Percentiles rank a stretch among this genome's conserved stretches.
Conservation (phyloP, 2,329 filamentous ascomycete genomes). For the Alternaria novae-zelandiae region DNA sequence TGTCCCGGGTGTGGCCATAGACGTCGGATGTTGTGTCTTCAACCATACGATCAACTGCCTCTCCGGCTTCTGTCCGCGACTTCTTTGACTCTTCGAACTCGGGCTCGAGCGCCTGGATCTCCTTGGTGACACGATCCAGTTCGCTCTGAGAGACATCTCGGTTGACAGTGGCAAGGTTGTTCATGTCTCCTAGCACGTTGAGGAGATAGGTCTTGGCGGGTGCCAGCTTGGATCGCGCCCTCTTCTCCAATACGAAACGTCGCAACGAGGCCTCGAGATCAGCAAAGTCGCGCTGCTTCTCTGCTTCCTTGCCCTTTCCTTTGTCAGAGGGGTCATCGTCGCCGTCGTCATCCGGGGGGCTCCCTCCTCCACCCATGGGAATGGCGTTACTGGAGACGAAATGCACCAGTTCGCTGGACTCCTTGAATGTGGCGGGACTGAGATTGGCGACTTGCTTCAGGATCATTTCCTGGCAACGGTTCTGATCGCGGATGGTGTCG, state of each 20-base stretch:
- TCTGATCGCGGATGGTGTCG: constrained; percentile 90
- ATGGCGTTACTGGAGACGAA: constrained; percentile 98
- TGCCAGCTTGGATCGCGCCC: constrained; percentile 91
- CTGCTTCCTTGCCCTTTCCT: constrained; percentile 73
- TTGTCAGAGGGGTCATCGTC: constrained; percentile 55
- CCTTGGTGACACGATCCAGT: constrained; percentile 79
- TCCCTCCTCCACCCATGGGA: constrained; percentile 63
- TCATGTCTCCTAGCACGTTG: constrained; percentile 88
- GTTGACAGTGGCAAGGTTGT: constrained; percentile 84
- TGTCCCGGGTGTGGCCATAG: constrained; percentile 80
- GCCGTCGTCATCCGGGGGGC: constrained; percentile 45
- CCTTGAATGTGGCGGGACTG: constrained; percentile 93
- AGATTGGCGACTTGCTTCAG: constrained; percentile 85
- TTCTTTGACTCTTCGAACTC: constrained; percentile 83
- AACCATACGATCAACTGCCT: constrained; percentile 80
- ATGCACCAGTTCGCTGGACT: constrained; percentile 89
- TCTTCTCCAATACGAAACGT: constrained; percentile 93
- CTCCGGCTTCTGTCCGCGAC: constrained; percentile 78
- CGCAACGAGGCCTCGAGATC: constrained; percentile 86
- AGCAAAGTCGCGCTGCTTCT: constrained; percentile 89
- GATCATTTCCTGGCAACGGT: constrained; percentile 89
- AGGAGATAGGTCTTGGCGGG: constrained; percentile 94
- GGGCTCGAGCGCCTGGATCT: constrained; percentile 83
- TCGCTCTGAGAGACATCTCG: constrained; percentile 85
- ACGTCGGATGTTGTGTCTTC: constrained; percentile 86